A percentile compares a stretch with the other conserved stretches of the same genome.
Conservation (phyloP, 2,329 filamentous ascomycete genomes). For the Fonsecaea pugnacius region DNA sequence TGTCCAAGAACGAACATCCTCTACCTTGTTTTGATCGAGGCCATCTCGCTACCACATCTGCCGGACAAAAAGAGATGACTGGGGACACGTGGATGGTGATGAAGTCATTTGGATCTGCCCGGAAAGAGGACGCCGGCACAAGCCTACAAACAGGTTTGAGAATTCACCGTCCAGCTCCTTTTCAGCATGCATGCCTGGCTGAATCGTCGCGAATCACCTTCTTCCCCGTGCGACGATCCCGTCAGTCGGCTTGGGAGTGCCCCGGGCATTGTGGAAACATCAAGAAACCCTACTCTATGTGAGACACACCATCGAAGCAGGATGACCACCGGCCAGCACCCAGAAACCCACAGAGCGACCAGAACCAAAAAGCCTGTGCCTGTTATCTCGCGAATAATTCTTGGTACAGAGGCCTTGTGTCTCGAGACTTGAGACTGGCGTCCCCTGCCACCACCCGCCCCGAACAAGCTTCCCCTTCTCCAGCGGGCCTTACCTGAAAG, state of each 20-base stretch:
- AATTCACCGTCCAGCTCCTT: slow-evolving; percentile 9
- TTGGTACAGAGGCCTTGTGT: slow-evolving; percentile 9
- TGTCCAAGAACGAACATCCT: slow-evolving; percentile 1
- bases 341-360: slow-evolving; percentile 7
- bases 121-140: slow-evolving; percentile 3
- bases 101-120: background rate
- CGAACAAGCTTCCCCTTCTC: background rate
- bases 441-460: slow-evolving; percentile 19
- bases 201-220: slow-evolving; percentile 32
- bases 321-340: background rate
- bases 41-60: slow-evolving; percentile 18
- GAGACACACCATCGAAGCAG: slow-evolving; percentile 27
- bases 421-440: slow-evolving; percentile 12
- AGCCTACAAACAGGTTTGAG: slow-evolving; percentile 13
- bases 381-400: slow-evolving; percentile 5
- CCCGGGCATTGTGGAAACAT: slow-evolving; percentile 21
- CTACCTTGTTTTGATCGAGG: slow-evolving; percentile 18
- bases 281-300: slow-evolving; percentile 24
- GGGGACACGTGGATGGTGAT: slow-evolving; percentile 20
- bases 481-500: slow-evolving; percentile 10
- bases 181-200: slow-evolving; percentile 13
- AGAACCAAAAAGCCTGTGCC: slow-evolving; percentile 6
- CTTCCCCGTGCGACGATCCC: slow-evolving; percentile 14
- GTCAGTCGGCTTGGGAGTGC: slow-evolving; percentile 15
- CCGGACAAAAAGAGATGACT: slow-evolving; percentile 16